phyloP scores from a whole-genome alignment of 495 filamentous ascomycete species.

The Terfezia claveryi region DNA sequence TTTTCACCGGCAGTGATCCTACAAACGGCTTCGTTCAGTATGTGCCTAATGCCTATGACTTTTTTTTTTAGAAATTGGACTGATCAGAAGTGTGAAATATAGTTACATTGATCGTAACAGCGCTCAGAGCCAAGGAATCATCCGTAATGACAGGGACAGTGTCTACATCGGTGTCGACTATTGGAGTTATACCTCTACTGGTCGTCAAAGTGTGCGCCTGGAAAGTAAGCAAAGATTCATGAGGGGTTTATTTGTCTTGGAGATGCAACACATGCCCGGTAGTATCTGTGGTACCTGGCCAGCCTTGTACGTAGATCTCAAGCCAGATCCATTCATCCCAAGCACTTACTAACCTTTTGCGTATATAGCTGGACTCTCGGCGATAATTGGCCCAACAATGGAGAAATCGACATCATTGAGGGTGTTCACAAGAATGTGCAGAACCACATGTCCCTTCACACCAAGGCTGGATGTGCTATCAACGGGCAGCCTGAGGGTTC shows the following conservation, averaged over 20 bases:
- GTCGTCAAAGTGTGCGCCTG: conserved; percentile 48
- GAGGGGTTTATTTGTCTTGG: conserved; percentile 48
- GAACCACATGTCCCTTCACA: conserved; percentile 60
- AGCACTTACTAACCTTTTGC: background rate
- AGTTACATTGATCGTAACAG: conserved; percentile 24
- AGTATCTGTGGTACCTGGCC: conserved; percentile 51
- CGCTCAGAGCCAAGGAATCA: conserved; percentile 34
- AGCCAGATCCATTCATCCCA: background rate
- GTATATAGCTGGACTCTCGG: conserved; percentile 41
- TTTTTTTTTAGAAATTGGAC: too few relatives aligned
- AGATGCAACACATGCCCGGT: conserved; percentile 56
- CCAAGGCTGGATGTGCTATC: conserved; percentile 38
- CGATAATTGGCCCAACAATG: conserved; percentile 50
- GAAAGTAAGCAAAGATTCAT: conserved; percentile 45
- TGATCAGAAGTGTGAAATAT: too few relatives aligned
- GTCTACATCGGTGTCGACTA: conserved; percentile 35
- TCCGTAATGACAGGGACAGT: conserved; percentile 29
- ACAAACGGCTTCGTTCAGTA: conserved; percentile 53
- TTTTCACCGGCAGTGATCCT: conserved; percentile 38
- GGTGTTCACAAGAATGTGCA: conserved; percentile 46
- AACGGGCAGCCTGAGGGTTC: conserved; percentile 22
- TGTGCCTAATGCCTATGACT: background rate
- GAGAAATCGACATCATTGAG: conserved; percentile 88
- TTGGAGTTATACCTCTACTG: conserved; percentile 23
- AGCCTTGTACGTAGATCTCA: conserved; percentile 25